Base-by-base conservation (phyloP, 169 alveolate genomes). In the Eimeria sp. region DNA sequence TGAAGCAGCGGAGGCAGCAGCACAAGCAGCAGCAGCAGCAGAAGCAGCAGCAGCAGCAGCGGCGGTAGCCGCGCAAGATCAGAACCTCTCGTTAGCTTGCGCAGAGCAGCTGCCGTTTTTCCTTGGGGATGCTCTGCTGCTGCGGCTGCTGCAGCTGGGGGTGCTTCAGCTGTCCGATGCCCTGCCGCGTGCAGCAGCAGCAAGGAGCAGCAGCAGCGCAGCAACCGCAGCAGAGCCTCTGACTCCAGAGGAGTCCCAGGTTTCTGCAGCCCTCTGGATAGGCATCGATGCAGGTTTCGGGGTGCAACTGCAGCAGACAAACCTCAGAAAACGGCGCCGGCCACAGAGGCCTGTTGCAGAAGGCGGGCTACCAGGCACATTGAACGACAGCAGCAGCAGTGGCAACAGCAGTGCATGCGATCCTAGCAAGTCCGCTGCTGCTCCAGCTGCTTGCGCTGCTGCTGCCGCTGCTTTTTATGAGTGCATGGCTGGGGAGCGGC, bases 111-210 rank as follows among this genome's bases (percentile, higher is more conserved):
- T 91, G 61, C 95, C 95, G 9, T 83, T 91, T 58, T 91, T 91
- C 73, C 51, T 91, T 14, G 73, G 78, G 30, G 95, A 91, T 27
- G 95, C 90, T 61, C 51, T 91, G 75, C 82, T 57, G 22, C 83
- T 91, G 27, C 95, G 95, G 61, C 61, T 54, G 61, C 4, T 54
- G 61, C 61, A 54, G 61, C 61, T 54, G 61, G 61, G 61, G 61
- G 61, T 54, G 61, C 61, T 54, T 54, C 61, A 54, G 61, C 61
- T 54, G 61, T 54, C 61, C 16, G 61, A 54, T 54, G 61, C 61
- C 61, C 16, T 54, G 61, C 61, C 61, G 20, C 61, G 61, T 14
- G 61, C 16, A 54, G 61, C 61, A 54, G 61, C 61, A 54, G 61
- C 61, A 54, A 54, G 61, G 20, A 14, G 61, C 61, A 54, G 61